Conservation (phyloP, 441 rosid species). For the Iberis amara region DNA sequence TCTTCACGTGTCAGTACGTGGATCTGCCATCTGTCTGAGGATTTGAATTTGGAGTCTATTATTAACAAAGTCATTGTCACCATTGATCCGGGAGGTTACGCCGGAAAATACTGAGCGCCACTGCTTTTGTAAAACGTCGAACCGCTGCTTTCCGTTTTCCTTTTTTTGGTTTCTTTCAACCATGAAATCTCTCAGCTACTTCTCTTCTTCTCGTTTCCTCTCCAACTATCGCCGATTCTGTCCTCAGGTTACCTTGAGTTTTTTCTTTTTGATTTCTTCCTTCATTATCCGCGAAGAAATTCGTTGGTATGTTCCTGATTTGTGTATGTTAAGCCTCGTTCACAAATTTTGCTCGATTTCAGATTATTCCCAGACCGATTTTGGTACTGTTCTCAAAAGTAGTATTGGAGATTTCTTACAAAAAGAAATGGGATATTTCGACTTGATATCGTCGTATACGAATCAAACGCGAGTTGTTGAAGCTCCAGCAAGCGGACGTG, state of each 20-base stretch:
- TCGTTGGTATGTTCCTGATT: background rate
- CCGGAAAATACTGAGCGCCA: conserved; percentile 21
- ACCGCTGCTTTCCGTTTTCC: conserved; percentile 23
- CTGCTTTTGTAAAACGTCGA: conserved; percentile 2
- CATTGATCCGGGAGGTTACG: background rate
- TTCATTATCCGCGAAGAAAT: background rate
- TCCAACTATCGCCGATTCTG: conserved; percentile 10
- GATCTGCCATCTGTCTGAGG: background rate
- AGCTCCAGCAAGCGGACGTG: conserved; percentile 72
- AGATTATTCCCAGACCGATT: background rate
- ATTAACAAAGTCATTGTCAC: conserved; percentile 9
- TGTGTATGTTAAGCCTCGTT: too few relatives aligned
- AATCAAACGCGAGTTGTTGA: conserved; percentile 51
- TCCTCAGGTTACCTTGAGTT: background rate
- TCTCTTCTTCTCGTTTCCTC: conserved; percentile 1
- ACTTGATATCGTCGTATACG: conserved; percentile 59
- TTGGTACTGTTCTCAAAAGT: background rate
- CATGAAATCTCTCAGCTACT: conserved; percentile 6
- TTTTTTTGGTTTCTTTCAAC: conserved; percentile 14
- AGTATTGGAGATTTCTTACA: conserved; percentile 19
- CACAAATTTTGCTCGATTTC: conserved; percentile 19
- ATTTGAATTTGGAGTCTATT: conserved; percentile 15
- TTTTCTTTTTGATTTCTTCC: background rate
- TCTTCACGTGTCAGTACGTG: background rate
- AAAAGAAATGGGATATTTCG: conserved; percentile 67